Evolutionary conservation across 768 basidiomycete genomes (phyloP).

Genomic region (Phlebiopsis flavidoalba): DNA sequence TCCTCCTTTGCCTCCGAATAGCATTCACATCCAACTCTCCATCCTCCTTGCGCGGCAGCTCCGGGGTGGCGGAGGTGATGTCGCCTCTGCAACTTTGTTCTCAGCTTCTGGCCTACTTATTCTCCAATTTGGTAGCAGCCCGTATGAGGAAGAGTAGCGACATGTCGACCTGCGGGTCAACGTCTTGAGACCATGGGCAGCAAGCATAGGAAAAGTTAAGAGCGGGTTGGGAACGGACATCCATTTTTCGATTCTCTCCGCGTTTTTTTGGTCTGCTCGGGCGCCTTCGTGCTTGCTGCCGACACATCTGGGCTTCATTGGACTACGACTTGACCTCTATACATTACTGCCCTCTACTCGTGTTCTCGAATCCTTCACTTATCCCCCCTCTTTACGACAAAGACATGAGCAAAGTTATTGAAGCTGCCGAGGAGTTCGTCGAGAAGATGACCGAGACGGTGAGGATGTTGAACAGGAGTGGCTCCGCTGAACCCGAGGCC

Average conservation of each 20-base stretch:
- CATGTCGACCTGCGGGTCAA: neutral
- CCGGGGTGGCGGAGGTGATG: neutral
- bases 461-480: conserved; percentile 5
- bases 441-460: conserved; percentile 22
- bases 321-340: too few relatives aligned
- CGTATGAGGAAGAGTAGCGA: neutral
- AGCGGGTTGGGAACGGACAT: neutral
- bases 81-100: neutral
- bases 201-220: neutral
- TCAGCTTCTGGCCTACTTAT: too few relatives aligned
- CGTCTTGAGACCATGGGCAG: neutral
- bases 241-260: neutral
- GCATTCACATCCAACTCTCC: conserved; percentile 4
- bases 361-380: too few relatives aligned
- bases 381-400: too few relatives aligned
- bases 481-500: conserved; percentile 9
- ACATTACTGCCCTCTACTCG: too few relatives aligned
- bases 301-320: too few relatives aligned
- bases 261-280: neutral
- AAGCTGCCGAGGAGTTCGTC: conserved; percentile 25
- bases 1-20: conserved; percentile 42
- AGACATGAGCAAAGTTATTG: conserved; percentile 17
- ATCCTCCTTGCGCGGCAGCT: neutral
- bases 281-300: too few relatives aligned
- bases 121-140: neutral